Conservation (phyloP, 2,329 filamentous ascomycete species). For the Akanthomyces uredinophilus region DNA sequence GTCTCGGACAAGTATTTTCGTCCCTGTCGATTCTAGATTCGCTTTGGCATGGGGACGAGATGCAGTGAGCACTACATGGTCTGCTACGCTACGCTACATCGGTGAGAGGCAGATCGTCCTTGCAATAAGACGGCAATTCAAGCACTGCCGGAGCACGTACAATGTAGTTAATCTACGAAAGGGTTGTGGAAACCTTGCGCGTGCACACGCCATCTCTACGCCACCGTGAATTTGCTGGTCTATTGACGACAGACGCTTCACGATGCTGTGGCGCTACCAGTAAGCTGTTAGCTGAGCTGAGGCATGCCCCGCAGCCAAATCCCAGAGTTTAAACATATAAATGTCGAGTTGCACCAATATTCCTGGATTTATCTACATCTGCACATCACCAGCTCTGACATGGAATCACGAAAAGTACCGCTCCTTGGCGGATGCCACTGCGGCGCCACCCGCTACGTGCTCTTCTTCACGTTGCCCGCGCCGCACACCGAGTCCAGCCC, state of each 20-base stretch:
- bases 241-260: background rate
- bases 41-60: too few relatives aligned
- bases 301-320: background rate
- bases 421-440: conserved; percentile 10
- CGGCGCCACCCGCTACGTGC: conserved; percentile 5
- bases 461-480: conserved; percentile 7
- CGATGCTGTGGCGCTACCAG: background rate
- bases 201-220: too few relatives aligned
- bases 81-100: too few relatives aligned
- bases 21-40: too few relatives aligned
- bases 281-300: background rate
- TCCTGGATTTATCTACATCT: background rate
- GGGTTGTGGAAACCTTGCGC: too few relatives aligned
- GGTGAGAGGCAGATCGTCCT: too few relatives aligned
- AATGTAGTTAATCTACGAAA: too few relatives aligned
- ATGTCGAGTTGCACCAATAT: too few relatives aligned
- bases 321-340: background rate
- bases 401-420: background rate
- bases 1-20: too few relatives aligned
- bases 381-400: background rate
- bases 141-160: too few relatives aligned
- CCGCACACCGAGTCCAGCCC: background rate
- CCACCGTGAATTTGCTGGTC: background rate
- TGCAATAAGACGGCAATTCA: too few relatives aligned
- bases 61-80: too few relatives aligned